Percentiles rank a stretch among this genome's conserved stretches.
These are phyloP conservation scores for Caloboletus inedulis DNA, from an alignment of 1,284 basidiomycete genomes.

Conservation along the genomic window DNA sequence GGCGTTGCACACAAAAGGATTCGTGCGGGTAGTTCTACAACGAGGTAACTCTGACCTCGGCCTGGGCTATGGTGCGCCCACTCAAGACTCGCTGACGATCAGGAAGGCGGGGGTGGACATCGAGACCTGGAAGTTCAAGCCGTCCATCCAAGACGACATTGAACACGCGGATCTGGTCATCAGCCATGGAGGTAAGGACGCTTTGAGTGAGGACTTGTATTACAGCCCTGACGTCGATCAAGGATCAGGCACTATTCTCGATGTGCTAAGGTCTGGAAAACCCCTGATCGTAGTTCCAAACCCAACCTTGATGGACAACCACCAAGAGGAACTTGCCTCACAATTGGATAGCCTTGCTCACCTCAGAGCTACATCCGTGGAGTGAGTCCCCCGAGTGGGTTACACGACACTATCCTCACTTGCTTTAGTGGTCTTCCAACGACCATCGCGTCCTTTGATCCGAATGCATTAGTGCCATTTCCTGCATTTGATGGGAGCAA, in stretches of 20 bases:
- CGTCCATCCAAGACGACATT: conserved; percentile 65
- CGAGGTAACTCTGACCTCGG: conserved; percentile 58
- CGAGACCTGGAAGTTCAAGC: conserved; percentile 70
- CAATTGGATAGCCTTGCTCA: conserved; percentile 64
- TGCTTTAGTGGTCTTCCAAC: conserved; percentile 49
- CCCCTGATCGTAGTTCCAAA: conserved; percentile 90
- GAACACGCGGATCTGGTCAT: conserved; percentile 74
- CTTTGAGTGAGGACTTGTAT: neutral
- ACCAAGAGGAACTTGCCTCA: conserved; percentile 86
- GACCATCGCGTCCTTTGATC: conserved; percentile 50
- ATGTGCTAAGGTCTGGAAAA: conserved; percentile 74
- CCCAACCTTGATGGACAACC: conserved; percentile 85
- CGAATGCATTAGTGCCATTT: conserved; percentile 50
- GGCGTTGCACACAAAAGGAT: conserved; percentile 53
- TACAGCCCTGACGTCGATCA: conserved; percentile 12
- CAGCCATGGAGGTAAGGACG: conserved; percentile 82
- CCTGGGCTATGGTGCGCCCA: conserved; percentile 6
- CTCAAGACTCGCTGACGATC: conserved; percentile 24
- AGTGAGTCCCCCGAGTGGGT: conserved; percentile 43
- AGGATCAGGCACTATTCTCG: conserved; percentile 95
- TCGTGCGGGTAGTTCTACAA: conserved; percentile 65
- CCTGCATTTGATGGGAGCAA: conserved; percentile 61
- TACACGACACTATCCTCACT: conserved; percentile 12
- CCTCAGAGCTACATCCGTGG: conserved; percentile 56
- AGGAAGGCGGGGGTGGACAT: conserved; percentile 48